These are phyloP conservation scores for Papiliotrema fonsecae DNA, from an alignment of 1,284 basidiomycete species.

Conservation along the genomic window DNA sequence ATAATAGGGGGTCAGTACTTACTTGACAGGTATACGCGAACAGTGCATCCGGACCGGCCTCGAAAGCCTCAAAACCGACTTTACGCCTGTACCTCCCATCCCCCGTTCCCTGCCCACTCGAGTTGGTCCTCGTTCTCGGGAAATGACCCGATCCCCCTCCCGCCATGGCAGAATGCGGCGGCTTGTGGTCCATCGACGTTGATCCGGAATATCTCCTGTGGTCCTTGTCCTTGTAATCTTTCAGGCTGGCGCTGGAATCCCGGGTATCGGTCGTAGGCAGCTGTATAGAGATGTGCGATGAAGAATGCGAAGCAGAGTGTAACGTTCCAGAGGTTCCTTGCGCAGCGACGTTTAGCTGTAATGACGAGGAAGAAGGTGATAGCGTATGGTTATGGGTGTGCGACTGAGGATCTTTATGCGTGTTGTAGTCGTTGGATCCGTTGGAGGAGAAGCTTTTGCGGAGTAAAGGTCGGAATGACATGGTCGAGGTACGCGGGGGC, in stretches of 20 bases:
- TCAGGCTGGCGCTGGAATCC: too few relatives aligned
- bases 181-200: slow-evolving; percentile 1
- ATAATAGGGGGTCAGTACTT: slow-evolving; percentile 13
- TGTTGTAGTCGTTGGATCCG: not conserved
- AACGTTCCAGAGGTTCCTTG: too few relatives aligned
- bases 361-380: not conserved
- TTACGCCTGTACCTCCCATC: slow-evolving; percentile 67
- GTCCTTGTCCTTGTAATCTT: too few relatives aligned
- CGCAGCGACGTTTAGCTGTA: too few relatives aligned
- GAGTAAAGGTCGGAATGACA: slow-evolving; percentile 11
- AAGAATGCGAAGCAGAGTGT: not conserved
- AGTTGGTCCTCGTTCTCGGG: slow-evolving; percentile 31
- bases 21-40: slow-evolving; percentile 52
- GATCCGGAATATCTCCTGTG: not conserved
- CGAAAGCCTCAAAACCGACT: slow-evolving; percentile 80
- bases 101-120: slow-evolving; percentile 22
- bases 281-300: slow-evolving; percentile 12
- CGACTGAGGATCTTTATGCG: not conserved
- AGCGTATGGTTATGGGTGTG: not conserved
- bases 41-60: slow-evolving; percentile 54
- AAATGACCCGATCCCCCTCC: slow-evolving; percentile 13
- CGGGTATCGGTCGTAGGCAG: slow-evolving; percentile 2
- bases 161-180: slow-evolving; percentile 1
- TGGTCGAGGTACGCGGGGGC: not conserved
- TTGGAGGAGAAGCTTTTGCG: slow-evolving; percentile 12